Evolutionary conservation across 306 rosid species (phyloP).

Genomic region (Cucurbita moschata): DNA sequence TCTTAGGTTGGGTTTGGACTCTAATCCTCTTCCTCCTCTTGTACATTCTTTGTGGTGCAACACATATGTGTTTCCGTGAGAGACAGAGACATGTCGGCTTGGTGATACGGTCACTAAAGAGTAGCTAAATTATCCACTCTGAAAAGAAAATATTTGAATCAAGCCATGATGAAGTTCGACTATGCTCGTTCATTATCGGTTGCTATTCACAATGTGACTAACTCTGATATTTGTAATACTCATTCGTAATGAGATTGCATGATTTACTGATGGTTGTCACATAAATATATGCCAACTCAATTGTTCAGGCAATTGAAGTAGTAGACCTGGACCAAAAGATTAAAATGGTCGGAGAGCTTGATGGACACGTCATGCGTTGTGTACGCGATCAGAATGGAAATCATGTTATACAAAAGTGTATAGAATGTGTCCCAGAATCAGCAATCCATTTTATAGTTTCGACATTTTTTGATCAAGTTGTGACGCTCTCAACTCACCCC

Average conservation of each 20-base stretch:
- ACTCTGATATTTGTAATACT: neutral
- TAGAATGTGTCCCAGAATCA: slow-evolving; percentile 89
- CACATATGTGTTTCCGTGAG: neutral
- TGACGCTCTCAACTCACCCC: slow-evolving; percentile 85
- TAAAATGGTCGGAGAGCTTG: slow-evolving; percentile 85
- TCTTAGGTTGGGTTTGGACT: neutral
- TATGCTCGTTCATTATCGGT: neutral
- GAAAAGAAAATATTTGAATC: neutral
- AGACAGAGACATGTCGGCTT: neutral
- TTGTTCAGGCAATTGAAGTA: slow-evolving; percentile 82
- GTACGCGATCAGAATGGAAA: slow-evolving; percentile 98
- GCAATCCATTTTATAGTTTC: slow-evolving; percentile 65
- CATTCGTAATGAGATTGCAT: slow-evolving; percentile 3
- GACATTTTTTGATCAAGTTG: slow-evolving; percentile 80
- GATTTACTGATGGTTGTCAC: neutral
- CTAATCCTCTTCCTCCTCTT: neutral
- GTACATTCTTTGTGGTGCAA: neutral
- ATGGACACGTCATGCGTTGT: slow-evolving; percentile 81
- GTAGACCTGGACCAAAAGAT: slow-evolving; percentile 89
- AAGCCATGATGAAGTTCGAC: neutral
- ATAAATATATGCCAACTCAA: neutral
- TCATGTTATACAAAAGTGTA: slow-evolving; percentile 91
- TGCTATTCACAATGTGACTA: neutral
- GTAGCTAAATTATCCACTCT: neutral
- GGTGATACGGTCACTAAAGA: neutral